Base-by-base conservation (phyloP, 768 basidiomycete species). In the Mycena olivaceomarginata region DNA sequence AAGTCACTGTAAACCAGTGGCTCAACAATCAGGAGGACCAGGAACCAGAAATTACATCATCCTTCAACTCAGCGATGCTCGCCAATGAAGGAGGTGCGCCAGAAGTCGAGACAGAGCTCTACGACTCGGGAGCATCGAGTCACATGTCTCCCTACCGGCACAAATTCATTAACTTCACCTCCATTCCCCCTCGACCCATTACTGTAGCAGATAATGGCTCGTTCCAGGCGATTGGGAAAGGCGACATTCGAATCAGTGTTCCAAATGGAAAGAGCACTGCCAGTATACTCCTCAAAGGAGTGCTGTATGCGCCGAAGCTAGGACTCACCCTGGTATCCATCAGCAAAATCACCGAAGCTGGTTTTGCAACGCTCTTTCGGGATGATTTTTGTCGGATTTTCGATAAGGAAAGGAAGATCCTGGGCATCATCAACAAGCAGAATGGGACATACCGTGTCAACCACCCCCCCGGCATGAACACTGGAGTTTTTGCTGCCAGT, bases 71-170 rank as follows among this genome's bases (percentile, higher is more conserved):
- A 0, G 66, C 72, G 0, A 67, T 74, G 66, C 72, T 74, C 40
- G 72, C 72, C 51, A 74, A 67, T 41, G 69, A 43, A 64, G 40
- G 13, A 40, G 67, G 43, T 51, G 43, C 57, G 40, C 74, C 40
- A 40, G 62, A 13, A 25, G 66, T 68, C 22, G 82, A 83, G 12
- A 83, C 67, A 18, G 82, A 85, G 39, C 79, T 86, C 15, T 84
- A 85, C 73, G 84, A 88, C 82, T 86, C 85, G 22, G 87, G 87
- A 2, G 84, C 86, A 31, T 81, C 83, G 2, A 79, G 79, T 41
- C 87, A 88, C 64, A 85, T 88, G 82, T 82, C 85, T 5, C 86
- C 84, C 0, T 84, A 82, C 70, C 72, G 82, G 2, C 60, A 85
- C 46, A 67, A 74, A 10, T 84, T 88, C 76, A 77, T 83, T 67